Conservation (phyloP, 495 filamentous ascomycete genomes). For the Aspergillus taichungensis region DNA sequence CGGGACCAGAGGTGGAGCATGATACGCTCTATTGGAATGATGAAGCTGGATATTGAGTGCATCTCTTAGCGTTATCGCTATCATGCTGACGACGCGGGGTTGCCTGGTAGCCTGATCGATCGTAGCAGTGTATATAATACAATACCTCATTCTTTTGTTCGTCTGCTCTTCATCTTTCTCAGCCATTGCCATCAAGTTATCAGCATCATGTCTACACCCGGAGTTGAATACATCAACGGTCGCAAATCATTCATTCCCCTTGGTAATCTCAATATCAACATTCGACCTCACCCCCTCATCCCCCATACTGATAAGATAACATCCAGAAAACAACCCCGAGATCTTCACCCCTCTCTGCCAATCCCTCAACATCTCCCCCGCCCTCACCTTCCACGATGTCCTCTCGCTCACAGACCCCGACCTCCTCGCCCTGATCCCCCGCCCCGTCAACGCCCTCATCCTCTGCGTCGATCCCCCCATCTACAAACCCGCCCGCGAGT, state of each 20-base stretch:
- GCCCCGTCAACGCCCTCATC: conserved; percentile 49
- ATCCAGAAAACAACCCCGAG: conserved; percentile 54
- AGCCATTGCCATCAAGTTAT: no score
- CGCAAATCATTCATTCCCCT: conserved; percentile 33
- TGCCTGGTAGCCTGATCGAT: no score
- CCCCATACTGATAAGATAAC: background rate
- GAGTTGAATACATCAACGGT: conserved; percentile 27
- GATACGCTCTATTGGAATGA: conserved; percentile 56
- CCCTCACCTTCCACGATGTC: conserved; percentile 51
- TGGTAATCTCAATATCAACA: conserved; percentile 12
- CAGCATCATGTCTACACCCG: conserved; percentile 34
- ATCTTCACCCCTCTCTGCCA: conserved; percentile 45
- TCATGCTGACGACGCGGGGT: no score
- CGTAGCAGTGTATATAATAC: no score
- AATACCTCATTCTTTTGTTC: no score
- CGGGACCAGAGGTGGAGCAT: conserved; percentile 53
- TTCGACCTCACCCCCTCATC: background rate
- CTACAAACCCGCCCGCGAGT: conserved; percentile 27
- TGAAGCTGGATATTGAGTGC: conserved; percentile 34
- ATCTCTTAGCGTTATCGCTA: no score
- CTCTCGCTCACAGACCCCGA: conserved; percentile 46
- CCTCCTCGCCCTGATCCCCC: conserved; percentile 45
- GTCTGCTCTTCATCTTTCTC: no score
- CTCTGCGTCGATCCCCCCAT: conserved; percentile 45
- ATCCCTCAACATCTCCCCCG: conserved; percentile 43